Evolutionary conservation across 140 eudicot species (phyloP).

Genomic region (Erigeron philadelphicus): DNA sequence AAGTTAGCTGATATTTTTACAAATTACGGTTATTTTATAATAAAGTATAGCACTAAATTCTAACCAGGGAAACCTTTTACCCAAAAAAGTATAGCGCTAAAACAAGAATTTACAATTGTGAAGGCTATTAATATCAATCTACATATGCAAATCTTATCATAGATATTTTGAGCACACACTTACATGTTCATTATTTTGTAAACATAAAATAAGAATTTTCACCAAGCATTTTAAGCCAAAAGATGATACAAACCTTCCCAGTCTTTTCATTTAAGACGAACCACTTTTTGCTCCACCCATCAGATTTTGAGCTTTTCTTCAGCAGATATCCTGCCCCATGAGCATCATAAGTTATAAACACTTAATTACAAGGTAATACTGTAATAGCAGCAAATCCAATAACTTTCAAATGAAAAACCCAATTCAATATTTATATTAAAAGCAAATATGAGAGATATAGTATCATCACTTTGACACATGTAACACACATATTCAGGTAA

Average conservation of each 20-base stretch:
- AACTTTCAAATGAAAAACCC: not conserved
- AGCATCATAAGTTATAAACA: not conserved
- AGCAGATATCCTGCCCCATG: slow-evolving; percentile 57
- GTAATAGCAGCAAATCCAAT: not conserved
- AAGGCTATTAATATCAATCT: not conserved
- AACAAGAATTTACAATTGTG: not conserved
- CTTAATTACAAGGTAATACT: not conserved
- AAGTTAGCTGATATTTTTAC: not conserved
- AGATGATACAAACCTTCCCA: slow-evolving; percentile 61
- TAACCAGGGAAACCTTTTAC: too few relatives aligned
- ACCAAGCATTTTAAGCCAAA: not conserved
- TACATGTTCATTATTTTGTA: not conserved
- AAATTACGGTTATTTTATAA: slow-evolving; percentile 3
- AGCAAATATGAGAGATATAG: not conserved
- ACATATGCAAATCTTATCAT: not conserved
- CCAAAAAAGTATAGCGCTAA: not conserved
- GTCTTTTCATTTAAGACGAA: slow-evolving; percentile 93
- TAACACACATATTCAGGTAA: not conserved
- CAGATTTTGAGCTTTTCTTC: slow-evolving; percentile 84
- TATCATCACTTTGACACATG: not conserved
- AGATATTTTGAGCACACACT: not conserved
- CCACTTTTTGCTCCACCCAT: slow-evolving; percentile 94
- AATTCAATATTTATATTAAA: not conserved
- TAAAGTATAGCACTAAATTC: not conserved
- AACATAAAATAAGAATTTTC: not conserved